Evolutionary conservation across 1,284 basidiomycete genomes (phyloP), one percentile per base, ranked within the genome.

Genomic region (Rugosomyces carneus): DNA sequence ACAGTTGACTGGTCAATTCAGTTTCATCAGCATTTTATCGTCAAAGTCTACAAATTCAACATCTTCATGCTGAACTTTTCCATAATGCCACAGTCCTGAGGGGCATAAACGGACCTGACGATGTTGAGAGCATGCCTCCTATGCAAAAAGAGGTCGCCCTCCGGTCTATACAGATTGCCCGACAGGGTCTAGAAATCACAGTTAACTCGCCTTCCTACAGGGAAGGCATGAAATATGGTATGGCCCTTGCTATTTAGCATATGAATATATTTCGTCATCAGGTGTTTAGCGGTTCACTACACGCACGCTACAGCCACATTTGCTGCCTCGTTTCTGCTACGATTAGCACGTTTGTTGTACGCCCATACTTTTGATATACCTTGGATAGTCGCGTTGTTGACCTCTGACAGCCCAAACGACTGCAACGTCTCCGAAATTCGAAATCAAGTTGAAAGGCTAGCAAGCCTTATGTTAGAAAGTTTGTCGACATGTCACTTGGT

Each of bases 301-400:
- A 89, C 89, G 6, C 90, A 95, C 61, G 89, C 89, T 38, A 91
- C 90, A 31, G 93, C 93, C 1, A 93, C 92, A 0, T 96, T 96
- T 65, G 81, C 89, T 16, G 92, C 90, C 11, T 89, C 90, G 3
- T 89, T 95, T 64, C 69, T 95, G 48, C 74, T 96, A 47, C 84
- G 93, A 38, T 73, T 95, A 35, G 81, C 82, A 34, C 80, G 92
- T 10, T 71, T 95, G 23, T 93, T 95, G 87, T 90, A 60, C 66
- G 86, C 67, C 6, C 3, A 3, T 16, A 5, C 9, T 27, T 44
- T 46, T 29, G 21, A 39, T 40, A 36, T 18, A 1, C 10, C 18
- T 23, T 40, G 16, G 13, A 34, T 3, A 7, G 31, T 34, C 37
- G 9, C 39, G 11, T 23, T 45, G 40, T 48, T 55, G 31, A 46